Base-by-base conservation (phyloP, 2,329 filamentous ascomycete species). In the Fusarium concolor region DNA sequence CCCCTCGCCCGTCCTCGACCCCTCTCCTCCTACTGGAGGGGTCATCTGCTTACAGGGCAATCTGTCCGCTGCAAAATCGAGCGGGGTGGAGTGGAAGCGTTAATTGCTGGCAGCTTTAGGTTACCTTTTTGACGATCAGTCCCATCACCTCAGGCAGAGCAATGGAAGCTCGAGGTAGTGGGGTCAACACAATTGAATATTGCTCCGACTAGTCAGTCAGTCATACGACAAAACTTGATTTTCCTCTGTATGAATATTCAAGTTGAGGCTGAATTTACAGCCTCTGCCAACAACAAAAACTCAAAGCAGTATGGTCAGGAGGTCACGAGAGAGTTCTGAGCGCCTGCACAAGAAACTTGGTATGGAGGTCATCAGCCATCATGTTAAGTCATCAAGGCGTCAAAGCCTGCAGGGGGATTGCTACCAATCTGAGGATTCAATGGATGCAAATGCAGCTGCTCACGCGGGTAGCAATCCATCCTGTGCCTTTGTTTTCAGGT, bases 31-130 rank as follows among this genome's bases (percentile, higher is more conserved):
- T 24, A 51, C 35, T 28, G 54, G 66, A 70, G 66, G 66, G 67
- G 66, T 64, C 31, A 37, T 61, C 20, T 59, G 41, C 37, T 50
- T 67, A 55, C 66, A 69, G 62, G 56, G 66, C 66, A 8, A 41
- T 37, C 38, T 49, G 44, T 50, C 57, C 46, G 50, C 66, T 67
- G 47, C 42, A 63, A 62, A 54, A 45, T 26, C 33, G 57, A 43
- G 50, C 66, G 66, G 66, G 66, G 66, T 70, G 66, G 62, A 63
- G 62, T 49, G 49, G 62, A 53, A 57, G 56, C 44, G 42, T 52
- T 49, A 57, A 51, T 39, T 41, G 42, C 33, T 55, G 35, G 41
- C n/a, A 63, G 58, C 60, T 63, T 56, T 53, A 62, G 50, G 55
- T 62, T 65, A 47, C 42, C 22, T 41, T 54, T 37, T 60, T 41